Base-by-base conservation (phyloP, 169 alveolate species). In the Babesia caballi region DNA sequence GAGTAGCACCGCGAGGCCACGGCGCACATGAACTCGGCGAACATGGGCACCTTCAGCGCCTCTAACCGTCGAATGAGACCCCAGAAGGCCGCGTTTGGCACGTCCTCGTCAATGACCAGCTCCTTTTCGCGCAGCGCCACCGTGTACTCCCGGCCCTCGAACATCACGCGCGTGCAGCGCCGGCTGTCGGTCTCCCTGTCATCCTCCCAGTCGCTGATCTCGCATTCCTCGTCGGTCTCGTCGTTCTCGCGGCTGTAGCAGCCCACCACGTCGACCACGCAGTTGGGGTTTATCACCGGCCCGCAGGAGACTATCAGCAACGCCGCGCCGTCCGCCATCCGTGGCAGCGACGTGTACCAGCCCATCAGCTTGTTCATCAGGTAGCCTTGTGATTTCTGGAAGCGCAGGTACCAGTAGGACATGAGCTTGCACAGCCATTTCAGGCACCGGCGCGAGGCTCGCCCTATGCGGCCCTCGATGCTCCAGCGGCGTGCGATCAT, bases 401-500 rank as follows among this genome's bases (percentile, higher is more conserved):
- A 78, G 33, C 87, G 60, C 47, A 33, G 44, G 32, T 53, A 78
- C 87, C 87, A 78, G 52, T 78, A 78, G 25, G 66, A 67, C 47
- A 66, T 68, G 36, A 78, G 51, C 33, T 47, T 52, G 32, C 56
- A 36, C 42, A 78, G 52, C 70, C 63, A 50, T n/a, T 14, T 30
- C 36, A 66, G 27, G 46, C 78, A 68, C 25, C 49, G 33, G 36
- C 42, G 41, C 3, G 73, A 63, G 15, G 60, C 36, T 6, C 36
- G 53, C 27, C 73, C 73, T 28, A 63, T 7, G 15, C 52, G 50
- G 4, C 60, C 73, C 9, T 63, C 73, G 19, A 49, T 5, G 5
- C 19, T 17, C 73, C 73, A 49, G 17, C 52, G 41, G 38, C 44
- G 35, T 36, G 11, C 11, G 0, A 47, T 35, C 61, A 52, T 32